Evolutionary conservation across 2,329 filamentous ascomycete species (phyloP), one percentile per base, ranked within the genome.

Genomic region (Colletotrichum abscissum): DNA sequence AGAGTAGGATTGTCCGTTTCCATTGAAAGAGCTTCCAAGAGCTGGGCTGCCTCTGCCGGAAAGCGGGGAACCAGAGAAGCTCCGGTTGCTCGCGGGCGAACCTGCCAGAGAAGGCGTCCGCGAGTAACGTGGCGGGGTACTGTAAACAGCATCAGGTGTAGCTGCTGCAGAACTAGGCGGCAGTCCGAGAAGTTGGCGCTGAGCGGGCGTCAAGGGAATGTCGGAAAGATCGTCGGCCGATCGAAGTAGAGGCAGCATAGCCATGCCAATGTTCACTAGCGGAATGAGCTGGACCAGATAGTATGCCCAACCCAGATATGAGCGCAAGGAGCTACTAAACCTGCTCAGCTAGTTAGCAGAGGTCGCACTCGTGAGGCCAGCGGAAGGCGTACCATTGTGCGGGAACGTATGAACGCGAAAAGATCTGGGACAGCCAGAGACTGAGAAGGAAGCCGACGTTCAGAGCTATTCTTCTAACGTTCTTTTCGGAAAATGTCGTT

Each of bases 121-220:
- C 46, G 93, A 91, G 84, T 97, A 98, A 78, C 94, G 91, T 2
- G 96, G 96, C 4, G 96, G 96, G 0, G 96, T 98, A 78, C 93
- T 91, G 82, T 94, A 97, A 49, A 79, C 80, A 70, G 90, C 89
- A 66, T 89, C 88, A 2, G 94, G 92, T 0, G 92, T 93, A 0
- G 93, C 89, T 3, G 89, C 86, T 2, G 85, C 83, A 3, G 88
- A 87, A 72, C 88, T 90, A 3, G 94, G 92, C 52, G 92, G 89
- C 4, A 99, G 90, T 60, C 95, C 95, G 64, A 99, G 90, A 16
- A 98, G 89, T 75, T 92, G 89, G 74, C 96, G 93, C 85, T 98
- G 97, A 14, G 92, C 91, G n/a, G 94, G 92, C 1, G 96, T 98
- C 76, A 99, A 89, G 74, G 96, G 92, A 63, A 99, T 97, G 81